Evolutionary conservation across 2,329 filamentous ascomycete genomes (phyloP).

Genomic region (Fusarium sp.): DNA sequence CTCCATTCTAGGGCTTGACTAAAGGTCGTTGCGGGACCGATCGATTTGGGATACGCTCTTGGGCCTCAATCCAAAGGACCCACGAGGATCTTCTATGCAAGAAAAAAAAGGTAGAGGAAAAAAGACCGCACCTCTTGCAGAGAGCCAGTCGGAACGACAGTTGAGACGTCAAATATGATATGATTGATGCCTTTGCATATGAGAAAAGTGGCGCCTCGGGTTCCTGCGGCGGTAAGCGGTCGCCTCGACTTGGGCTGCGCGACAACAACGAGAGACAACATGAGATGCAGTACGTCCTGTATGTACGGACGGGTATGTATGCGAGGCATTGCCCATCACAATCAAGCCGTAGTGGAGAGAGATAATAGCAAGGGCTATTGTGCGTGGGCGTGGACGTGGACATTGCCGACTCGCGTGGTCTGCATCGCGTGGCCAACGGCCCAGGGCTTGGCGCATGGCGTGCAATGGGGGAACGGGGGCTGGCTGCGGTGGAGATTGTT

Average conservation of each 20-base stretch:
- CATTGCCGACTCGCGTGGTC: slow-evolving; percentile 32
- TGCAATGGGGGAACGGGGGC: slow-evolving; percentile 8
- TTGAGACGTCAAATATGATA: slow-evolving; percentile 23
- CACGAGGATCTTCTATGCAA: neutral
- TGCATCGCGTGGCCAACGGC: slow-evolving; percentile 32
- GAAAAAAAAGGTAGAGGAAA: slow-evolving; percentile 5
- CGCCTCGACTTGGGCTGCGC: slow-evolving; percentile 10
- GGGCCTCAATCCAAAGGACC: slow-evolving; percentile 11
- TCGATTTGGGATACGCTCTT: too few relatives aligned
- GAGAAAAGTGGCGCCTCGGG: slow-evolving; percentile 34
- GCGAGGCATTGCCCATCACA: slow-evolving; percentile 22
- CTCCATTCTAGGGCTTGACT: too few relatives aligned
- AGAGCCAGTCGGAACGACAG: slow-evolving; percentile 22
- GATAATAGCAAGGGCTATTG: neutral
- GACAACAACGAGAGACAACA: slow-evolving; percentile 36
- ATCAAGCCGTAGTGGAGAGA: slow-evolving; percentile 20
- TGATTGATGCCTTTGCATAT: slow-evolving; percentile 7
- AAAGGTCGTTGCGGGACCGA: too few relatives aligned
- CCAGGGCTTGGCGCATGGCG: slow-evolving; percentile 25
- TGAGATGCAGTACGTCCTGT: neutral
- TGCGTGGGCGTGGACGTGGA: neutral
- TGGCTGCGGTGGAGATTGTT: slow-evolving; percentile 27
- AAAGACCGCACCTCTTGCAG: slow-evolving; percentile 13
- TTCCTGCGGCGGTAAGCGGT: slow-evolving; percentile 39
- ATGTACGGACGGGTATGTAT: slow-evolving; percentile 17